Conservation (phyloP, 2,329 filamentous ascomycete genomes). For the Monilinia fructigena region DNA sequence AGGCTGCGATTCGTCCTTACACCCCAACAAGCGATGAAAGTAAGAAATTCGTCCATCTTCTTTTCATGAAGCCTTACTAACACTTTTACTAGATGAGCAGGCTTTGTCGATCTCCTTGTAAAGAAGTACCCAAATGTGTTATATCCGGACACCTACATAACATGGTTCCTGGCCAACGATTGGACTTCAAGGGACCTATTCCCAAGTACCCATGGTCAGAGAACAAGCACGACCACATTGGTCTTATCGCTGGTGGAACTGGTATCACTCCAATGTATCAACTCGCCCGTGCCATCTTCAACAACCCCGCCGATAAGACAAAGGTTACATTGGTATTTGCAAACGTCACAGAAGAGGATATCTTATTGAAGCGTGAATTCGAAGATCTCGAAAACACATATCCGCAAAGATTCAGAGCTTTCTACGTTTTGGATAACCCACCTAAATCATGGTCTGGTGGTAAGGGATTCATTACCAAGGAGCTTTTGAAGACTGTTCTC, state of each 20-base stretch:
- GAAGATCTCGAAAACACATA: conserved; percentile 89
- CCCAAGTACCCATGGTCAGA: conserved; percentile 86
- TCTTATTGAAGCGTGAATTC: conserved; percentile 83
- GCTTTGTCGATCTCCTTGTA: conserved; percentile 83
- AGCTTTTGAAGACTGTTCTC: conserved; percentile 89
- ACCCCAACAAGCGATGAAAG: conserved; percentile 87
- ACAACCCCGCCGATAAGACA: conserved; percentile 93
- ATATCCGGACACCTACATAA: conserved; percentile 90
- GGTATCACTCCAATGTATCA: conserved; percentile 99
- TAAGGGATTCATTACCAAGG: conserved; percentile 83
- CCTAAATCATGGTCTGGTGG: conserved; percentile 73
- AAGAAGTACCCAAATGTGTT: conserved; percentile 85
- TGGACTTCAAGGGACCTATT: conserved; percentile 93
- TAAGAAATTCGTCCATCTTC: conserved; percentile 41
- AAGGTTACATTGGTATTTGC: conserved; percentile 95
- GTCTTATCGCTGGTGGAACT: conserved; percentile 87
- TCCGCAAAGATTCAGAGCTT: conserved; percentile 90
- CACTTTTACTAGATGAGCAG: conserved; percentile 55
- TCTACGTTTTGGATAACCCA: conserved; percentile 87
- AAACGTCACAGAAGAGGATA: conserved; percentile 86
- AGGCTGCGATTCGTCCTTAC: conserved; percentile 87
- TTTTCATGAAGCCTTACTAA: conserved; percentile 25
- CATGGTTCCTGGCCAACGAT: conserved; percentile 75
- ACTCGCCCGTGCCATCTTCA: conserved; percentile 86
- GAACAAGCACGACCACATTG: conserved; percentile 93